Conservation (phyloP, 148 eudicot genomes). For the Gaultheria prostrata region DNA sequence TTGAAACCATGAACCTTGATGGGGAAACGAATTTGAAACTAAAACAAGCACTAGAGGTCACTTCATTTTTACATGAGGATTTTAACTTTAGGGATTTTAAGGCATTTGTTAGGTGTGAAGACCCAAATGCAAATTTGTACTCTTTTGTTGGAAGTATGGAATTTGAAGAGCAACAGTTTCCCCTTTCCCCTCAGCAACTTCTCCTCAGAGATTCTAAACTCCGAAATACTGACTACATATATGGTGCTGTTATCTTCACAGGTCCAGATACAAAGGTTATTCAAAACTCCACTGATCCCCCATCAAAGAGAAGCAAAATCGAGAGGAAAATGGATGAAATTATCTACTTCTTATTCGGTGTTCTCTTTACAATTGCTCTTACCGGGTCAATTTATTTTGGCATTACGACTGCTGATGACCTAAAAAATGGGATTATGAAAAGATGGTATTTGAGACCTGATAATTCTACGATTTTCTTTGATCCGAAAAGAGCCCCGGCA, state of each 20-base stretch:
- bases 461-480: conserved; percentile 41
- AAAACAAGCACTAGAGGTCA: conserved; percentile 74
- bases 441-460: conserved; percentile 94
- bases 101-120: conserved; percentile 84
- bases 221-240: conserved; percentile 77
- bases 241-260: conserved; percentile 85
- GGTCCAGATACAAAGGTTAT: conserved; percentile 94
- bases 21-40: conserved; percentile 96
- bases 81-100: conserved; percentile 48
- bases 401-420: conserved; percentile 57
- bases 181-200: conserved; percentile 81
- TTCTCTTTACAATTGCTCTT: conserved; percentile 55
- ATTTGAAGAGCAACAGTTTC: conserved; percentile 53
- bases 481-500: conserved; percentile 48
- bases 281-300: conserved; percentile 88
- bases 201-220: conserved; percentile 88
- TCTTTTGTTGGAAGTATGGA: conserved; percentile 84
- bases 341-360: conserved; percentile 64
- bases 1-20: conserved; percentile 98
- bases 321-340: conserved; percentile 92
- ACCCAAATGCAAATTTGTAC: conserved; percentile 91
- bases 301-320: conserved; percentile 88
- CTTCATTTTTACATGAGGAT: conserved; percentile 63
- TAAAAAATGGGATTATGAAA: conserved; percentile 42
- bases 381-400: conserved; percentile 82